Conservation (phyloP, 208 protist genomes). For the Trypanosoma grayi region DNA sequence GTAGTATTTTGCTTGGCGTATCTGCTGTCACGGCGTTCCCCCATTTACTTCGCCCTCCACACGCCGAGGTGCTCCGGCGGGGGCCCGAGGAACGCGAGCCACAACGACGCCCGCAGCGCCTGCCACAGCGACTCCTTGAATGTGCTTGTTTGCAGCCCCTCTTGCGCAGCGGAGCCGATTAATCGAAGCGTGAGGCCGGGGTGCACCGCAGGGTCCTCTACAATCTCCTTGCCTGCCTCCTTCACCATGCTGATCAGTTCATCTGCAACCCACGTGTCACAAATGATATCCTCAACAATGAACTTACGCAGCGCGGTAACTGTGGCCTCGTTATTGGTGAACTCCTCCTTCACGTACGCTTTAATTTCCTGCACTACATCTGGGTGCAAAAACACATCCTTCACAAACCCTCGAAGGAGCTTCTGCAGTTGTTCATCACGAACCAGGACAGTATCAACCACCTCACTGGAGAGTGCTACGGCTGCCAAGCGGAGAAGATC, state of each 20-base stretch:
- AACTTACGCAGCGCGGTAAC: slow-evolving; percentile 56
- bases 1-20: too few species aligned
- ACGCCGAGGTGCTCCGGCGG: slow-evolving; percentile 23
- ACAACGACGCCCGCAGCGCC: slow-evolving; percentile 27
- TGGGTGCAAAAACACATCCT: slow-evolving; percentile 56
- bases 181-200: slow-evolving; percentile 45
- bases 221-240: slow-evolving; percentile 45
- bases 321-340: slow-evolving; percentile 52
- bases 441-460: slow-evolving; percentile 50
- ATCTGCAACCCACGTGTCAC: slow-evolving; percentile 79
- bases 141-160: slow-evolving; percentile 29
- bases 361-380: slow-evolving; percentile 57
- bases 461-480: slow-evolving; percentile 68
- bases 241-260: slow-evolving; percentile 69
- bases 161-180: slow-evolving; percentile 39
- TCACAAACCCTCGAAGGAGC: slow-evolving; percentile 44
- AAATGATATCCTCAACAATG: slow-evolving; percentile 66
- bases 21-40: too few species aligned
- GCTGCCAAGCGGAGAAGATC: slow-evolving; percentile 68
- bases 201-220: slow-evolving; percentile 52
- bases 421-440: slow-evolving; percentile 39
- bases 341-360: slow-evolving; percentile 46
- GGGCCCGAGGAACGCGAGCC: slow-evolving; percentile 57
- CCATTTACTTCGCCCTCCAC: background rate
- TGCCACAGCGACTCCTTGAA: slow-evolving; percentile 42